Evolutionary conservation across 108 stramenopile species (phyloP).

Genomic region (Halocafeteria seosinensis): DNA sequence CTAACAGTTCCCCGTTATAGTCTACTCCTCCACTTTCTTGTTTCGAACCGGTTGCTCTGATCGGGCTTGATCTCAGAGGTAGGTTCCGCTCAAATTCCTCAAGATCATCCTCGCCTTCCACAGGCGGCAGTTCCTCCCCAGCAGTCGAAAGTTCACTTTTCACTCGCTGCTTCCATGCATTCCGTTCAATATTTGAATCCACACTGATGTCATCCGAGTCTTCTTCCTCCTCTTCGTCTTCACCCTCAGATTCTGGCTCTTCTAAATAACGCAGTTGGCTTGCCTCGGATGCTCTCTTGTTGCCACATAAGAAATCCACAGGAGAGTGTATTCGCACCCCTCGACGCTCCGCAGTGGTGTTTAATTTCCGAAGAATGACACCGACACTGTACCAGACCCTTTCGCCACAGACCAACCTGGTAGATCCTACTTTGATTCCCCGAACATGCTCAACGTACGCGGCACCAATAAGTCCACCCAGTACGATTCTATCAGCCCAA

Average conservation of each 20-base stretch:
- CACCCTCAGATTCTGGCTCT: background rate
- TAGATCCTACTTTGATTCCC: background rate
- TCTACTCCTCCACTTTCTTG: too few relatives aligned
- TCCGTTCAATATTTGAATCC: too few relatives aligned
- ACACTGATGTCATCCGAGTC: background rate
- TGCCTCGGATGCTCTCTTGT: background rate
- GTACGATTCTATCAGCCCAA: background rate
- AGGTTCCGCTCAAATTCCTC: background rate
- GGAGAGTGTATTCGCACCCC: background rate
- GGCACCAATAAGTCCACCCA: background rate
- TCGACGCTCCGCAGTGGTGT: too few relatives aligned
- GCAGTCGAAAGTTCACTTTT: too few relatives aligned
- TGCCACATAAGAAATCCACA: background rate
- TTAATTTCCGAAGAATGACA: background rate
- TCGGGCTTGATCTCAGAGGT: background rate
- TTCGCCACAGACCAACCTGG: background rate
- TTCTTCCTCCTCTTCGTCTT: background rate
- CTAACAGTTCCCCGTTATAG: too few relatives aligned
- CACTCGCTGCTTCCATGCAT: too few relatives aligned
- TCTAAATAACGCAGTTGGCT: background rate
- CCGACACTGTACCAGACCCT: background rate
- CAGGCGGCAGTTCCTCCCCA: background rate
- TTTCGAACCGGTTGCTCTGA: background rate
- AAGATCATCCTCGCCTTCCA: background rate
- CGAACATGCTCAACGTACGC: background rate